A percentile compares a stretch with the other conserved stretches of the same genome.
These are phyloP conservation scores for Talaromyces wortmannii DNA, from an alignment of 495 filamentous ascomycete genomes.

Conservation along the genomic window DNA sequence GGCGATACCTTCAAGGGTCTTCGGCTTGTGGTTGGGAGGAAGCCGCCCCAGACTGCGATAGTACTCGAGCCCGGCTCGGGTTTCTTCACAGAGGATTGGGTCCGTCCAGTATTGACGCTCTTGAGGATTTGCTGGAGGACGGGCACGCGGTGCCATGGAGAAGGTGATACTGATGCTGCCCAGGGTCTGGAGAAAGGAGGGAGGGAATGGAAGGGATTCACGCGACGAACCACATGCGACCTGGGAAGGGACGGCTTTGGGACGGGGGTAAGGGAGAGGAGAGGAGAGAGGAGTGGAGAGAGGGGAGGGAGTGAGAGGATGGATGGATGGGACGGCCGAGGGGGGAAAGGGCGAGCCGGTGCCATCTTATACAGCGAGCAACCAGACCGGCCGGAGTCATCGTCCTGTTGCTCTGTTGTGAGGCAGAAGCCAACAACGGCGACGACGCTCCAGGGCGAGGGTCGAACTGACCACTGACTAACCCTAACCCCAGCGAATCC, in stretches of 20 bases:
- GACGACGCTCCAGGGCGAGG: not conserved
- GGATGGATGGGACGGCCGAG: not conserved
- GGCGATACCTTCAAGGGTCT: not conserved
- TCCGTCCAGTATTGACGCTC: conserved; percentile 23
- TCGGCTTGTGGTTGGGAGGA: conserved; percentile 4
- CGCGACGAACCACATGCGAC: not conserved
- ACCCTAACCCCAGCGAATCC: not conserved
- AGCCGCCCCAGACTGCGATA: conserved; percentile 10
- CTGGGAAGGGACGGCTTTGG: not conserved
- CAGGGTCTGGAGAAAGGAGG: not conserved
- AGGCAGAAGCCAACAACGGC: not conserved
- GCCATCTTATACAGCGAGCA: conserved; percentile 13
- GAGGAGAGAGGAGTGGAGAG: not conserved
- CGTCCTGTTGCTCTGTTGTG: conserved; percentile 6
- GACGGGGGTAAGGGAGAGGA: not conserved
- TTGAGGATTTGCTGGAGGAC: conserved; percentile 12
- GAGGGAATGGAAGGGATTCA: not conserved
- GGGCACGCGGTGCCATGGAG: not conserved
- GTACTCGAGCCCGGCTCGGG: conserved; percentile 21
- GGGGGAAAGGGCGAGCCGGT: conserved; percentile 7
- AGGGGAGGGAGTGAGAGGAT: not conserved
- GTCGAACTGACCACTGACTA: not conserved
- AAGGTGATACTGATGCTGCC: not conserved
- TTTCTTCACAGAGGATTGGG: conserved; percentile 24
- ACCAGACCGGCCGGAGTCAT: conserved; percentile 9